Base-by-base conservation (phyloP, 208 protist species). In the Crithidia mellificae region DNA sequence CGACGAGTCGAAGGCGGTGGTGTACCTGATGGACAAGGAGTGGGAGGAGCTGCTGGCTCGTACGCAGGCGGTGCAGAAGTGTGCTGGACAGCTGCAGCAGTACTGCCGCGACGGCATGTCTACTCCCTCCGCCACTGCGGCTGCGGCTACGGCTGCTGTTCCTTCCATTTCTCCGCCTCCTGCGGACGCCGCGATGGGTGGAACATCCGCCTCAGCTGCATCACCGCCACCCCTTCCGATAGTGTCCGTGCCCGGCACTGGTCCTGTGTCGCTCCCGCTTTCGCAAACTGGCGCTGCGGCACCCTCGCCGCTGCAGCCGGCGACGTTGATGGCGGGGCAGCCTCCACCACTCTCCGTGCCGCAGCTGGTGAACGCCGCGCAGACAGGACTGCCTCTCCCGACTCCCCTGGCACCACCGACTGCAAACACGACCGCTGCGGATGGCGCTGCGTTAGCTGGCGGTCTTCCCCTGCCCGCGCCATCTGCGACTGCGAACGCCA, bases 101-200 rank as follows among this genome's bases (percentile, higher is more conserved):
- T 82, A 85, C 67, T 95, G 86, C 59, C 46, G 62, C n/a, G 72
- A 75, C 20, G 76, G 79, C 1, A 73, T 69, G n/a, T n/a, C n/a
- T n/a, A n/a, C n/a, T n/a, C n/a, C n/a, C 22, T 46, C 41, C 3
- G 8, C 17, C 8, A 20, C 12, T 46, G 57, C 53, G 1, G 24
- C 46, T 15, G n/a, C 44, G 6, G 6, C 30, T n/a, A 1, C 29
- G 19, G 52, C 24, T 38, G 7, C 34, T 5, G 7, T 12, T 12
- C 34, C 34, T 38, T 5, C 11, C 5, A 5, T 38, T 5, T 11
- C 34, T 12, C 7, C 34, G 11, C 34, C 34, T 17, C 44, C 22
- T 25, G 56, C 52, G 7, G 22, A 6, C 6, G 1, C 50, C 22
- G 4, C 52, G 14, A 34, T 46, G 11, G 39, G 41, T 47, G 41